Evolutionary conservation across 306 rosid genomes (phyloP).

Genomic region (Psophocarpus tetragonolobus): DNA sequence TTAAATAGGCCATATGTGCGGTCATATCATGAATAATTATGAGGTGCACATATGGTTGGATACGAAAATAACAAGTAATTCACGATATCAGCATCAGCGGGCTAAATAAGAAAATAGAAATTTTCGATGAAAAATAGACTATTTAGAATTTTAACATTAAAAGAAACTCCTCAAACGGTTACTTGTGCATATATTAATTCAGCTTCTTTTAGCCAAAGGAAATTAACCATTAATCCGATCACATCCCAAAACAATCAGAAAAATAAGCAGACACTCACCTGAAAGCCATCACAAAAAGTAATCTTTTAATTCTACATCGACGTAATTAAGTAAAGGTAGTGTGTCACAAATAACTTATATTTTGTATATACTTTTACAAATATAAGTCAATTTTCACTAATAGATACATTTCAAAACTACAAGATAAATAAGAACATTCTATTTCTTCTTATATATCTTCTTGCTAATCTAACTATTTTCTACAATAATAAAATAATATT

Average conservation of each 20-base stretch:
- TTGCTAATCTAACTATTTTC: neutral
- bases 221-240: neutral
- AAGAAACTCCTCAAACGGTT: neutral
- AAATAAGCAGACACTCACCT: neutral
- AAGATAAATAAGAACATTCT: neutral
- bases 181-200: neutral
- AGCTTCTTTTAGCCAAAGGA: neutral
- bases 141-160: neutral
- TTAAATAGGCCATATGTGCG: neutral
- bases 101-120: neutral
- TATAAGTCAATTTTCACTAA: neutral
- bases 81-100: neutral
- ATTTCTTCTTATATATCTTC: neutral
- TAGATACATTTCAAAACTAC: neutral
- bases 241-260: neutral
- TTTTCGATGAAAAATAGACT: neutral
- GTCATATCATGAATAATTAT: slow-evolving; percentile 23
- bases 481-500: neutral
- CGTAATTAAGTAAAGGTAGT: no score
- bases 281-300: no score
- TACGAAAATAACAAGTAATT: neutral
- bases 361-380: neutral
- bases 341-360: neutral
- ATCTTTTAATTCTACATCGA: neutral
- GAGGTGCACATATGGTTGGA: neutral